phyloP scores from a whole-genome alignment of 1,284 basidiomycete species.

The Melampsora allii-populina region DNA sequence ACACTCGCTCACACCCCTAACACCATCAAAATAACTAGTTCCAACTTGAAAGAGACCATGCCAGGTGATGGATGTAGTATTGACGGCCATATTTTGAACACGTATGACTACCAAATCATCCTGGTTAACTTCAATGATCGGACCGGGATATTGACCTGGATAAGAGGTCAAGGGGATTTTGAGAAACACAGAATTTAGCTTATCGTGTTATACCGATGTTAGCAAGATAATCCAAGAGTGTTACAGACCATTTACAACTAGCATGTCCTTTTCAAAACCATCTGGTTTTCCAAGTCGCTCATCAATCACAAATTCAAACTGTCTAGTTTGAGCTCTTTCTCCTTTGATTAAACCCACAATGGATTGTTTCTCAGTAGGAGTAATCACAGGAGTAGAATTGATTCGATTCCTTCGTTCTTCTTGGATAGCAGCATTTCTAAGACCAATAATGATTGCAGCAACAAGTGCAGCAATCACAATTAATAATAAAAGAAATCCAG shows the following conservation, averaged over 20 bases:
- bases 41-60: slow-evolving; percentile 45
- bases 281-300: slow-evolving; percentile 45
- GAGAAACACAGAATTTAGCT: neutral
- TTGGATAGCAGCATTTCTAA: slow-evolving; percentile 29
- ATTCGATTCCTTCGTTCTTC: slow-evolving; percentile 26
- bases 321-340: slow-evolving; percentile 38
- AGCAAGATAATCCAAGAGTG: neutral
- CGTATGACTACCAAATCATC: slow-evolving; percentile 46
- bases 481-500: slow-evolving; percentile 20
- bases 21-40: slow-evolving; percentile 45
- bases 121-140: slow-evolving; percentile 45
- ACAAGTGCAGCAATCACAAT: slow-evolving; percentile 26
- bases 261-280: slow-evolving; percentile 45
- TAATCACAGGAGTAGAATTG: slow-evolving; percentile 31
- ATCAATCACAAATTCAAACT: slow-evolving; percentile 45
- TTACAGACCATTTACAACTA: slow-evolving; percentile 46
- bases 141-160: slow-evolving; percentile 46
- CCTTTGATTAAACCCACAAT: slow-evolving; percentile 22
- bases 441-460: slow-evolving; percentile 18
- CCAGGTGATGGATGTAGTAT: slow-evolving; percentile 45
- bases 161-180: neutral
- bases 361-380: slow-evolving; percentile 16
- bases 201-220: neutral
- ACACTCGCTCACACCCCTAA: slow-evolving; percentile 50
- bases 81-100: slow-evolving; percentile 45